Evolutionary conservation across 805 yeast genomes (phyloP), one percentile per base, ranked within the genome.

Genomic region (Barnettozyma wickerhamii): DNA sequence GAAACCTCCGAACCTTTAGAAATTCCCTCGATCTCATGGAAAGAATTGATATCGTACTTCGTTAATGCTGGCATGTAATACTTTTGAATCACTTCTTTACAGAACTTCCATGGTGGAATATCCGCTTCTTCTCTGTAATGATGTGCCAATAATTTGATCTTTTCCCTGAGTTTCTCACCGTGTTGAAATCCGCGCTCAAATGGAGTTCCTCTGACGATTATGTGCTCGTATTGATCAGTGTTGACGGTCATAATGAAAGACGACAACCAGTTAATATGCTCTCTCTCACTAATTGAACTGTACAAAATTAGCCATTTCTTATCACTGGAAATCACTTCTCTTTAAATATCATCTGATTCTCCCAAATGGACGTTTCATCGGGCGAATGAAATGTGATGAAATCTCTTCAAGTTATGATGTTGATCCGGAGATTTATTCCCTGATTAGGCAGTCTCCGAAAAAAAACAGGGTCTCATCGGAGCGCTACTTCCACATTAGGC

Each of bases 41-140:
- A 38, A 1, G 41, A 35, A 17, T 27, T 33, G 7, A 39, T 34
- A 30, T 45, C 48, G 31, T 45, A 45, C 19, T 41, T 30, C 30
- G 41, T 28, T 37, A 45, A 19, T n/a, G 48, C 48, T 12, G 48
- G 48, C 15, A 45, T 41, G 41, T 45, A 45, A 33, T 35, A 45
- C 33, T 38, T 38, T 18, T 33, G 38, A 31, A 45, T 45, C 10
- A 45, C 43, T 24, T 45, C 41, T 24, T 38, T 30, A 20, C 48
- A 45, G 26, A 41, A 45, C 6, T 41, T 14, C 48, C 48, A 45
- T 2, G 39, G 31, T 2, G 48, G 48, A 15, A 45, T 34, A 21
- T 45, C 48, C 4, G 48, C 48, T 18, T 45, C 48, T 3, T 3
- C n/a, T 29, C 21, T 21, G 38, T 45, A 45, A 31, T 45, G 45